These are phyloP conservation scores for Castanea sativa DNA, from an alignment of 306 rosid genomes.

Conservation along the genomic window DNA sequence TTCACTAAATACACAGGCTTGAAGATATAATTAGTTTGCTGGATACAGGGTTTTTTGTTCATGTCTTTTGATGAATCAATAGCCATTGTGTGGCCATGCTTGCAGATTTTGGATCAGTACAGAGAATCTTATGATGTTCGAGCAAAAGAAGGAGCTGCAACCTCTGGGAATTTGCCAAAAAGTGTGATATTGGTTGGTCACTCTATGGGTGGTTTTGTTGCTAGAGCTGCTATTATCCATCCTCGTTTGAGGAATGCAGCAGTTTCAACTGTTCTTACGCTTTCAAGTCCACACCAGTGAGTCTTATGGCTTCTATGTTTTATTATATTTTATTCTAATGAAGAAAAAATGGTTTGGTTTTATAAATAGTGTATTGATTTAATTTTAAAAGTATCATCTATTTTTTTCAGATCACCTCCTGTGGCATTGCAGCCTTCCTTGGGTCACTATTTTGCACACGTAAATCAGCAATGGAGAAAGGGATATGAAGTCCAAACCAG, in stretches of 20 bases:
- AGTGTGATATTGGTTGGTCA: constrained; percentile 97
- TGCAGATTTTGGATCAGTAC: constrained; percentile 92
- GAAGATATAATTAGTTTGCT: constrained; percentile 21
- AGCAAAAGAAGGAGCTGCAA: constrained; percentile 68
- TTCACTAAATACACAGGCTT: constrained; percentile 3
- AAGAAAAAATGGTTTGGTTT: constrained; percentile 7
- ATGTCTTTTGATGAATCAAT: constrained; percentile 12
- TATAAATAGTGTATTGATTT: constrained; percentile 21
- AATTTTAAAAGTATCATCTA: constrained; percentile 39
- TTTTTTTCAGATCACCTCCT: constrained; percentile 92
- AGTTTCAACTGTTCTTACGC: constrained; percentile 88
- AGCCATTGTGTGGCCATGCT: constrained; percentile 16
- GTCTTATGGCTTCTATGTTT: constrained; percentile 20
- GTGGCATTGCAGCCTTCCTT: constrained; percentile 93
- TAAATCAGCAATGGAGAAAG: constrained; percentile 83
- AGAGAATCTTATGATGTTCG: constrained; percentile 78
- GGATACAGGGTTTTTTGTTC: constrained; percentile 11
- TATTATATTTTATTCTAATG: neutral
- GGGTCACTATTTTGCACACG: constrained; percentile 77
- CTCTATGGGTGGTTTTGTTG: constrained; percentile 99
- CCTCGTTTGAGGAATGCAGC: constrained; percentile 82
- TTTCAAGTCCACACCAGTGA: constrained; percentile 95
- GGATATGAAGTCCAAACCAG: constrained; percentile 72
- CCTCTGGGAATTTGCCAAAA: constrained; percentile 69
- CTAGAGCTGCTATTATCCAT: constrained; percentile 88